Evolutionary conservation across 164 flowering plant genomes (phyloP).

Genomic region (Paratinospora sagittata): DNA sequence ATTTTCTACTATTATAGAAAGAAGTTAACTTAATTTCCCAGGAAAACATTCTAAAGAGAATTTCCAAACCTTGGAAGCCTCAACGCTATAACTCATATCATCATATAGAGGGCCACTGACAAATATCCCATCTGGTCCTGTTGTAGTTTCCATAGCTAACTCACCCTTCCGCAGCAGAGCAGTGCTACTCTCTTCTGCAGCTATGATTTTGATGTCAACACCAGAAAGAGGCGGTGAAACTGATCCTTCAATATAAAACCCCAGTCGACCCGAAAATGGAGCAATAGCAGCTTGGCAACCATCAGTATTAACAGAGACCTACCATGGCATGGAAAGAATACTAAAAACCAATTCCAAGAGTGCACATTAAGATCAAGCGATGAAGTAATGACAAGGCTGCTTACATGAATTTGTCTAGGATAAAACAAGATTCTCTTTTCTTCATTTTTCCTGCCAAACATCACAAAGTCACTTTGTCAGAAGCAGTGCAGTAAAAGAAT

Average conservation of each 20-base stretch:
- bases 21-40: not conserved
- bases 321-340: slow-evolving; percentile 3
- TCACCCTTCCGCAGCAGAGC: slow-evolving; percentile 56
- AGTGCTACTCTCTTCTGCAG: slow-evolving; percentile 53
- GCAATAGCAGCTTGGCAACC: slow-evolving; percentile 77
- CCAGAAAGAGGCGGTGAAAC: slow-evolving; percentile 83
- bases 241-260: slow-evolving; percentile 83
- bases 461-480: slow-evolving; percentile 4
- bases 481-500: not conserved
- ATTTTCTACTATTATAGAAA: not conserved
- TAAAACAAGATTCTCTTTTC: slow-evolving; percentile 71
- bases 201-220: slow-evolving; percentile 57
- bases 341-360: not conserved
- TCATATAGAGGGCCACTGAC: slow-evolving; percentile 83
- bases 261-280: slow-evolving; percentile 65
- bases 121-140: slow-evolving; percentile 67
- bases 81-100: slow-evolving; percentile 59
- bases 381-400: slow-evolving; percentile 17
- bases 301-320: slow-evolving; percentile 64
- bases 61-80: slow-evolving; percentile 77
- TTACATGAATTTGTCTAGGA: slow-evolving; percentile 64
- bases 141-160: slow-evolving; percentile 62
- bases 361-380: not conserved
- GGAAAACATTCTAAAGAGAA: not conserved
- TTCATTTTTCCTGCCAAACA: slow-evolving; percentile 44